phyloP scores from a whole-genome alignment of 345 rosid genomes.

The Dovyalis caffra region DNA sequence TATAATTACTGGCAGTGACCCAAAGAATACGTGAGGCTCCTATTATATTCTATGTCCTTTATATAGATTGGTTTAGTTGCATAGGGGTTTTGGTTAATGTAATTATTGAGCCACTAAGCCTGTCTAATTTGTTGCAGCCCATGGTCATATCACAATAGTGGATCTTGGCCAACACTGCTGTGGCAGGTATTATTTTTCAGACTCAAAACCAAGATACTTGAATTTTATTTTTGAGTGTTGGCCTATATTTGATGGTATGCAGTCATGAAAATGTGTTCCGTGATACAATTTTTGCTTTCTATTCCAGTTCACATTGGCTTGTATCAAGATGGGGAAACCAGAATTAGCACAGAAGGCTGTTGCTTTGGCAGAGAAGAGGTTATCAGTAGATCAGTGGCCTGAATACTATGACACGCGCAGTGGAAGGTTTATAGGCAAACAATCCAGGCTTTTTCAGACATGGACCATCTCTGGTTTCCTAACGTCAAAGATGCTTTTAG shows the following conservation, averaged over 20 bases:
- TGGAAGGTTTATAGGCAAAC: constrained; percentile 84
- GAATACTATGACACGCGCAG: constrained; percentile 81
- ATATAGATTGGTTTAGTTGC: not conserved
- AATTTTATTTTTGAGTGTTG: not conserved
- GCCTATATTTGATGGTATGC: not conserved
- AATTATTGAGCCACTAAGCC: not conserved
- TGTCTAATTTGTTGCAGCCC: constrained; percentile 47
- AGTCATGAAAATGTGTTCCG: not conserved
- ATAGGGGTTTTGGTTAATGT: not conserved
- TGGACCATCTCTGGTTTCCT: constrained; percentile 88
- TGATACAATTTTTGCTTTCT: not conserved
- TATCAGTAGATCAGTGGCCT: constrained; percentile 71
- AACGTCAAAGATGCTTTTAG: constrained; percentile 79
- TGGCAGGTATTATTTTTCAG: constrained; percentile 62
- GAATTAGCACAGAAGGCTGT: constrained; percentile 77
- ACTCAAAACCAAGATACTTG: not conserved
- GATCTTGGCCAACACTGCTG: constrained; percentile 96
- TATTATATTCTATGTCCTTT: not conserved
- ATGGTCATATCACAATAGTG: constrained; percentile 96
- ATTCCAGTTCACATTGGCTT: constrained; percentile 81
- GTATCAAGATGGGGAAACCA: constrained; percentile 81
- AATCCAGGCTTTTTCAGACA: constrained; percentile 70
- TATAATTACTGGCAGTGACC: constrained; percentile 87
- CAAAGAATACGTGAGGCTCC: constrained; percentile 72
- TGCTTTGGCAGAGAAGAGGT: constrained; percentile 65